These are phyloP conservation scores for Bryoerythrophyllum caledonicum DNA, from an alignment of 225 moss, liverwort and hornwort species.

Conservation along the genomic window DNA sequence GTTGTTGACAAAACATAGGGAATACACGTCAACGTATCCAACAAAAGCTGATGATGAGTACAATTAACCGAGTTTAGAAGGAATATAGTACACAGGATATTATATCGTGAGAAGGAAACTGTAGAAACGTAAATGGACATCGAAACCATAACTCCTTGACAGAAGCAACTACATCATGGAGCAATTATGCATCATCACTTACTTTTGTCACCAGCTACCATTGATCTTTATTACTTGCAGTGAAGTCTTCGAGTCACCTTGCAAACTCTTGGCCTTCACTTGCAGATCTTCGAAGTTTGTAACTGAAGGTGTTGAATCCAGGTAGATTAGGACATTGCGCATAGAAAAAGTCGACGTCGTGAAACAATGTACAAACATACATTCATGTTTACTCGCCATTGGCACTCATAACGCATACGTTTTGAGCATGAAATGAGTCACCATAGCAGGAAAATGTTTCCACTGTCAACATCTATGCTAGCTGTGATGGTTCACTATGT, in stretches of 20 bases:
- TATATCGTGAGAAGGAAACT: neutral
- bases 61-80: neutral
- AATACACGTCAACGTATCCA: conserved; percentile 3
- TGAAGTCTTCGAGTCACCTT: conserved; percentile 29
- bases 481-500: too few species aligned
- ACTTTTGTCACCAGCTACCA: conserved; percentile 41
- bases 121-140: neutral
- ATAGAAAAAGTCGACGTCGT: too few species aligned
- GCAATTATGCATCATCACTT: neutral
- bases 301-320: conserved; percentile 47
- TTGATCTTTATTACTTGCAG: conserved; percentile 28
- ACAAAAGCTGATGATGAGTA: neutral
- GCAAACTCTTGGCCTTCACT: conserved; percentile 35
- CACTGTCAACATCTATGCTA: conserved; percentile 35
- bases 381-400: too few species aligned
- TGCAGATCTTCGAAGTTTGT: conserved; percentile 33
- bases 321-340: conserved; percentile 31
- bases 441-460: conserved; percentile 95
- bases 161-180: conserved; percentile 11
- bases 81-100: neutral
- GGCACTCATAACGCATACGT: too few species aligned
- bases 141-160: neutral
- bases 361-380: neutral
- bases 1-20: neutral
- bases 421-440: conserved; percentile 99